Evolutionary conservation across 306 rosid species (phyloP).

Genomic region (Phaseolus lunatus): DNA sequence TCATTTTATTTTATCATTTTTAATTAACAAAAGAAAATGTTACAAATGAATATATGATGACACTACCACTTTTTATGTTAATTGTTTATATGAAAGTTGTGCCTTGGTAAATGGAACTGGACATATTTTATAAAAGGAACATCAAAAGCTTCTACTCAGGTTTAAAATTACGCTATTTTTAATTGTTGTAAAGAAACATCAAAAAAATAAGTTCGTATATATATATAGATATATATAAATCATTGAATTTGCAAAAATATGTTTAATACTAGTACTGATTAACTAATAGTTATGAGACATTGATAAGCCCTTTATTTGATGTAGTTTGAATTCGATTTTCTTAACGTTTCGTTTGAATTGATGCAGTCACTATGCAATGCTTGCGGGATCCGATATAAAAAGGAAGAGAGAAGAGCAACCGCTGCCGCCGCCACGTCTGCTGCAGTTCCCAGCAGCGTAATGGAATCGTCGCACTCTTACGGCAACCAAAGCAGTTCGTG

Average conservation of each 20-base stretch:
- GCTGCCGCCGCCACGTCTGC: conserved; percentile 60
- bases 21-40: too few relatives aligned
- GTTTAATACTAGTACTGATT: too few relatives aligned
- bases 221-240: background rate
- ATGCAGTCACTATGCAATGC: conserved; percentile 96
- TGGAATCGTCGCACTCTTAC: conserved; percentile 51
- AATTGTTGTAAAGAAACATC: background rate
- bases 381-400: conserved; percentile 96
- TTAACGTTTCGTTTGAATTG: background rate
- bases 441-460: conserved; percentile 17
- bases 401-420: conserved; percentile 84
- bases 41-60: too few relatives aligned
- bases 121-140: background rate
- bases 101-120: background rate
- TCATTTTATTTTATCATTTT: too few relatives aligned
- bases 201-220: too few relatives aligned
- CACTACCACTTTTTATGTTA: background rate
- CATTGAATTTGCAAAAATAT: too few relatives aligned
- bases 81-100: background rate
- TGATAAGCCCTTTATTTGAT: background rate
- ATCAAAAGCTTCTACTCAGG: background rate
- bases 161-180: background rate
- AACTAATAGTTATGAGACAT: background rate
- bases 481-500: conserved; percentile 51
- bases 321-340: background rate